Percentiles rank a stretch among this genome's conserved stretches.
Conservation (phyloP, 2,329 filamentous ascomycete species). For the Nigrospora osmanthi region DNA sequence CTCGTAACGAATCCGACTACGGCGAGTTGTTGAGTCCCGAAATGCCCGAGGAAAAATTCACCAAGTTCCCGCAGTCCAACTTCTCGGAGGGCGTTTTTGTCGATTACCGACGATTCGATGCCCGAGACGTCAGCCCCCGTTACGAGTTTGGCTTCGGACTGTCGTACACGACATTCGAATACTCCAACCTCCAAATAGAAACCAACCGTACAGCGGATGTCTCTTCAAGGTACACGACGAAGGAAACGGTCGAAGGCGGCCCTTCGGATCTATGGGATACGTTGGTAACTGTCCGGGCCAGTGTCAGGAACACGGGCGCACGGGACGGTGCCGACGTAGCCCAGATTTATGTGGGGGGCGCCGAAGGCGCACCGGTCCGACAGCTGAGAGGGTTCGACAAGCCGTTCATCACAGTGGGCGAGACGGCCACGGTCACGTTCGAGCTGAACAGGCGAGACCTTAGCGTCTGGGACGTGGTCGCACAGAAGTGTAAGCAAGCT, state of each 20-base stretch:
- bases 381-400: slow-evolving; percentile 65
- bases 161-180: slow-evolving; percentile 46
- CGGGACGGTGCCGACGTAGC: slow-evolving; percentile 36
- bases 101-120: slow-evolving; percentile 49
- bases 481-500: slow-evolving; percentile 50
- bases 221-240: slow-evolving; percentile 25
- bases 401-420: slow-evolving; percentile 36
- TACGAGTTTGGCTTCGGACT: slow-evolving; percentile 51
- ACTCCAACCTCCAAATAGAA: slow-evolving; percentile 31
- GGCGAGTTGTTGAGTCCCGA: slow-evolving; percentile 31
- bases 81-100: slow-evolving; percentile 44
- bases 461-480: slow-evolving; percentile 55
- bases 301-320: slow-evolving; percentile 33
- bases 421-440: slow-evolving; percentile 38
- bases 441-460: slow-evolving; percentile 54
- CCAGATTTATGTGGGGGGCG: slow-evolving; percentile 37
- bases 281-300: slow-evolving; percentile 27
- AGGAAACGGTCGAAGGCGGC: slow-evolving; percentile 32
- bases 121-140: slow-evolving; percentile 35
- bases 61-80: slow-evolving; percentile 40
- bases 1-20: slow-evolving; percentile 48
- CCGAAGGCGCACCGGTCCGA: slow-evolving; percentile 38
- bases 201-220: slow-evolving; percentile 17
- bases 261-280: slow-evolving; percentile 39
- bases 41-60: slow-evolving; percentile 54